Evolutionary conservation across 768 basidiomycete species (phyloP), one percentile per base, ranked within the genome.

Genomic region (Termitomyces sp.): DNA sequence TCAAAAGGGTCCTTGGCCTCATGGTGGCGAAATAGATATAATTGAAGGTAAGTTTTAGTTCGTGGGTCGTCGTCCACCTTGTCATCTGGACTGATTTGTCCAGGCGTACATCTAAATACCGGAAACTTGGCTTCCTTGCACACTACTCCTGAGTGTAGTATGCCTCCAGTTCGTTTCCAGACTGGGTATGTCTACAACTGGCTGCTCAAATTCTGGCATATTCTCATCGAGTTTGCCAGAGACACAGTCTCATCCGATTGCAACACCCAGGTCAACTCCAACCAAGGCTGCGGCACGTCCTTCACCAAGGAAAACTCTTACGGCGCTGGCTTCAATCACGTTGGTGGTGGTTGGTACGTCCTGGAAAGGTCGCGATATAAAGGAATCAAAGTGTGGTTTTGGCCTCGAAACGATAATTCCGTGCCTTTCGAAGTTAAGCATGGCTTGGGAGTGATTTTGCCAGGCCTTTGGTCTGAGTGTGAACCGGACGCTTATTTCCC

Each of bases 321-420:
- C 65, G 85, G 84, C 24, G 7, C 67, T 35, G 67, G 61, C 15
- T 85, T 87, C 73, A 87, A 88, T 67, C 33, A 39, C 13, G 71
- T 69, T 15, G 79, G 81, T 32, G 90, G 89, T 28, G 90, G 89
- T 0, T 86, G 75, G 76, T 90, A 80, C 68, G 86, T 76, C 52
- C 76, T 87, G 77, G 67, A 74, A 61, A 79, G 81, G 44, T 74
- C 78, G 28, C 58, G 52, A 9, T 44, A 61, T 0, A 72, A 70
- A 3, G 84, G 85, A 24, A 75, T 90, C 44, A 78, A 75, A 56
- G 69, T 89, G 35, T 91, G 86, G 83, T 89, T 85, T 69, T 88
- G 84, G 84, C 67, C 81, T 13, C 74, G 85, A 44, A 63, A 76
- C 67, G 78, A 80, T 61, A 32, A 68, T 12, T 59, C 59, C n/a